Percentiles rank a stretch among this genome's conserved stretches.
Evolutionary conservation across 164 flowering plant genomes (phyloP).

Genomic region (Macadamia integrifolia): DNA sequence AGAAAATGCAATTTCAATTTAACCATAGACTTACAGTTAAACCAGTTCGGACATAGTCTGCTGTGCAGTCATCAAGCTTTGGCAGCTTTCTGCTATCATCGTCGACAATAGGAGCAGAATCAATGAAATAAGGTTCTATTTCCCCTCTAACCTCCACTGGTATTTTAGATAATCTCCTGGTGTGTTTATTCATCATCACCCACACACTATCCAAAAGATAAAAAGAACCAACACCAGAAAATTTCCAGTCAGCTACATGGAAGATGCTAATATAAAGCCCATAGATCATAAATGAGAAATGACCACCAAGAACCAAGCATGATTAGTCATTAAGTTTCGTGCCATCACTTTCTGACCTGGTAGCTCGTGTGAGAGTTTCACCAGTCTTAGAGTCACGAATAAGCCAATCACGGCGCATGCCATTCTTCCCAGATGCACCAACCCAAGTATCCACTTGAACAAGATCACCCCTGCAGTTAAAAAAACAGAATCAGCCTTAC

Average conservation of each 20-base stretch:
- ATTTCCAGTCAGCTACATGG: not conserved
- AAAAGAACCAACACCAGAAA: not conserved
- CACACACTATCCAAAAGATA: constrained; percentile 12
- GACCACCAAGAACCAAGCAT: too few species aligned
- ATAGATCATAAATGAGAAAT: too few species aligned
- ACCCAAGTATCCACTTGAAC: constrained; percentile 79
- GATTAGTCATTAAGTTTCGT: too few species aligned
- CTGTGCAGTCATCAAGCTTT: constrained; percentile 4
- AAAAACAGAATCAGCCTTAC: not conserved
- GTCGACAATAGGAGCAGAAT: constrained; percentile 3
- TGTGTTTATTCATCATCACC: constrained; percentile 28
- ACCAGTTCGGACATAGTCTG: constrained; percentile 6
- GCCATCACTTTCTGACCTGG: constrained; percentile 7
- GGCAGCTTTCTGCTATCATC: constrained; percentile 2
- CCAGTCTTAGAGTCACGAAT: constrained; percentile 54
- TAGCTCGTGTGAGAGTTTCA: constrained; percentile 59
- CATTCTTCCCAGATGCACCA: constrained; percentile 63
- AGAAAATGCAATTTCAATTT: not conserved
- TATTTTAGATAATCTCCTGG: constrained; percentile 11
- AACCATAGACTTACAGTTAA: not conserved
- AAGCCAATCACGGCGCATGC: constrained; percentile 77
- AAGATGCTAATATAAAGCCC: too few species aligned
- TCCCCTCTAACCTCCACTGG: constrained; percentile 11
- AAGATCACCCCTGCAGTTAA: constrained; percentile 62
- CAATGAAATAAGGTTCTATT: not conserved